Evolutionary conservation across 495 filamentous ascomycete species (phyloP).

Genomic region (Lophiotrema nucula): DNA sequence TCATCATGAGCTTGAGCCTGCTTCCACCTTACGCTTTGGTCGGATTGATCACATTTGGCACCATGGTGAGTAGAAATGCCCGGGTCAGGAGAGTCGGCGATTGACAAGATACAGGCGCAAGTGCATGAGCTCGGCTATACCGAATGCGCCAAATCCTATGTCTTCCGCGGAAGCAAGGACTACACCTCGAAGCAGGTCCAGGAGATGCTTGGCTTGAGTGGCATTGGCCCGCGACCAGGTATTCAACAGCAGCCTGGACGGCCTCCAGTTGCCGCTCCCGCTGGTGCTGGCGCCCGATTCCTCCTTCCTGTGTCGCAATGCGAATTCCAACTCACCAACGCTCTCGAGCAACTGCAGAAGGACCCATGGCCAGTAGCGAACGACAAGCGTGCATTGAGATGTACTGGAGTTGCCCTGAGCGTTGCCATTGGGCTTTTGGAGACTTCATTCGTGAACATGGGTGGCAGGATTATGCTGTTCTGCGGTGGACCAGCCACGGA

Average conservation of each 20-base stretch:
- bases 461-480: slow-evolving; percentile 95
- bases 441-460: slow-evolving; percentile 91
- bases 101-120: slow-evolving; percentile 66
- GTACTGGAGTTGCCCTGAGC: slow-evolving; percentile 92
- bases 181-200: slow-evolving; percentile 96
- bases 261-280: slow-evolving; percentile 58
- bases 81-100: neutral
- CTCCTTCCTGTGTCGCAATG: slow-evolving; percentile 92
- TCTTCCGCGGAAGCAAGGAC: slow-evolving; percentile 97
- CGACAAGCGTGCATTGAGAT: slow-evolving; percentile 87
- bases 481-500: slow-evolving; percentile 94
- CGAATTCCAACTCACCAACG: slow-evolving; percentile 97
- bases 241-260: slow-evolving; percentile 79
- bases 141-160: slow-evolving; percentile 98
- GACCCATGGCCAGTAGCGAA: slow-evolving; percentile 98
- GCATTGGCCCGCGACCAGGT: slow-evolving; percentile 69
- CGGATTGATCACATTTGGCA: slow-evolving; percentile 92
- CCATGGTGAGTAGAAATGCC: slow-evolving; percentile 65
- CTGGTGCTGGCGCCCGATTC: slow-evolving; percentile 83
- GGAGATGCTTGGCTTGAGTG: slow-evolving; percentile 89
- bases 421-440: slow-evolving; percentile 93
- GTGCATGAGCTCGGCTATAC: slow-evolving; percentile 98
- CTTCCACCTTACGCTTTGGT: slow-evolving; percentile 92
- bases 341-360: slow-evolving; percentile 92
- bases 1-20: slow-evolving; percentile 95